Evolutionary conservation across 768 basidiomycete species (phyloP).

Genomic region (Hypsizygus marmoreus): DNA sequence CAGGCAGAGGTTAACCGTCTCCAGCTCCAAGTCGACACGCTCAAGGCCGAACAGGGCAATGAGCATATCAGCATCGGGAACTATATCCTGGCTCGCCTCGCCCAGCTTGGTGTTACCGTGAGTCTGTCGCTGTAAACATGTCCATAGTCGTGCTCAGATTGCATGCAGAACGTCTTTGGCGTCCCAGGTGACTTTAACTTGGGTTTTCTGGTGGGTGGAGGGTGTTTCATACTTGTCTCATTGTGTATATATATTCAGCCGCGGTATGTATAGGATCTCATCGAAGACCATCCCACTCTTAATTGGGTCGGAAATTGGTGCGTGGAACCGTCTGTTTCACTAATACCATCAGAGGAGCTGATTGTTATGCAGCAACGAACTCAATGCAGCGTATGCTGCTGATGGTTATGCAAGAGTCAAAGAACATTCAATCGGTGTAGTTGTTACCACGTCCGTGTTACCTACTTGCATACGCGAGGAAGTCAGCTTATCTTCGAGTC

Average conservation of each 20-base stretch:
- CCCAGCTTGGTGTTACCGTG: constrained; percentile 62
- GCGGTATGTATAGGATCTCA: constrained; percentile 62
- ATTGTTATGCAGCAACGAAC: constrained; percentile 62
- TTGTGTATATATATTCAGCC: background rate
- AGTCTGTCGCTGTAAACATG: constrained; percentile 5
- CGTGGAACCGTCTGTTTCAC: background rate
- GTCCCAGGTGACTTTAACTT: constrained; percentile 90
- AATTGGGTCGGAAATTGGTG: constrained; percentile 90
- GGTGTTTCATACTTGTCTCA: background rate
- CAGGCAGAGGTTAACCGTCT: constrained; percentile 50
- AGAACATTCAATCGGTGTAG: constrained; percentile 65
- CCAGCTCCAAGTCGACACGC: constrained; percentile 42
- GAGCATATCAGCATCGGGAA: constrained; percentile 50
- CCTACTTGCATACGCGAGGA: background rate
- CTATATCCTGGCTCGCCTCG: constrained; percentile 58
- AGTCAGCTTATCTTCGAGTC: background rate
- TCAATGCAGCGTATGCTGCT: constrained; percentile 88
- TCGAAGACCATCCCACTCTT: constrained; percentile 78
- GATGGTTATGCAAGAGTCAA: constrained; percentile 94
- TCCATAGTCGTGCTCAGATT: background rate
- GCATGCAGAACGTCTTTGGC: constrained; percentile 73
- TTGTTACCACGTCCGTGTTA: constrained; percentile 70
- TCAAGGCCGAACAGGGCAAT: constrained; percentile 35
- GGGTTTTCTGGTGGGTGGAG: constrained; percentile 50
- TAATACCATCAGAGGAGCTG: too few relatives aligned